phyloP scores from a whole-genome alignment of 371 early-diverging fungal species.

The Phascolomyces articulosus region DNA sequence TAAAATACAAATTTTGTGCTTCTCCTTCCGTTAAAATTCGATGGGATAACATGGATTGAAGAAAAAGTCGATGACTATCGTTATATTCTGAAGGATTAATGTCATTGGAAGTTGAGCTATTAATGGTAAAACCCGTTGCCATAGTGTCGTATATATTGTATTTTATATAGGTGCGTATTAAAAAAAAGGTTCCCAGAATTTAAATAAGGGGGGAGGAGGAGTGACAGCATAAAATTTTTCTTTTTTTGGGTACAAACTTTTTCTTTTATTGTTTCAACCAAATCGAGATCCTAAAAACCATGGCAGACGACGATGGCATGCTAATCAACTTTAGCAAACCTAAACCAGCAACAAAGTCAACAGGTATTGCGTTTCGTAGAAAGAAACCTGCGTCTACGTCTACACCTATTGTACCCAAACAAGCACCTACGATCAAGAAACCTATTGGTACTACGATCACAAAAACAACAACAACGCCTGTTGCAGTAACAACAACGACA shows the following conservation, averaged over 20 bases:
- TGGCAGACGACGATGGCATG: constrained; percentile 66
- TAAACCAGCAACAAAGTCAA: neutral
- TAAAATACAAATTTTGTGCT: neutral
- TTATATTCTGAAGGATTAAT: neutral
- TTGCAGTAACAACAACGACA: constrained; percentile 6
- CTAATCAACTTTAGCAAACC: constrained; percentile 64
- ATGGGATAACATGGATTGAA: neutral
- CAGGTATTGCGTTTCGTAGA: neutral
- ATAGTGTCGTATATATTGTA: neutral
- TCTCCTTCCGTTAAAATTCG: neutral
- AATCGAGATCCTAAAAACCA: neutral
- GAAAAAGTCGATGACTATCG: neutral
- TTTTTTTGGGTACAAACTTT: neutral
- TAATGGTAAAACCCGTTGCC: neutral
- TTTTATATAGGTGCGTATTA: neutral
- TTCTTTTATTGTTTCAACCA: neutral
- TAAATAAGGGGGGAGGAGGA: no score
- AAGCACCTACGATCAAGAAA: constrained; percentile 2
- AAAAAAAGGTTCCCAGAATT: neutral
- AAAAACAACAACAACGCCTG: constrained; percentile 2
- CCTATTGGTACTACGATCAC: constrained; percentile 5
- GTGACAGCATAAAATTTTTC: neutral
- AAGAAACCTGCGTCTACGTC: neutral
- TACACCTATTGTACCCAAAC: neutral
- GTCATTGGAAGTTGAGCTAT: neutral